These are phyloP conservation scores for Acacia acuminata DNA, from an alignment of 306 rosid genomes.

Conservation along the genomic window DNA sequence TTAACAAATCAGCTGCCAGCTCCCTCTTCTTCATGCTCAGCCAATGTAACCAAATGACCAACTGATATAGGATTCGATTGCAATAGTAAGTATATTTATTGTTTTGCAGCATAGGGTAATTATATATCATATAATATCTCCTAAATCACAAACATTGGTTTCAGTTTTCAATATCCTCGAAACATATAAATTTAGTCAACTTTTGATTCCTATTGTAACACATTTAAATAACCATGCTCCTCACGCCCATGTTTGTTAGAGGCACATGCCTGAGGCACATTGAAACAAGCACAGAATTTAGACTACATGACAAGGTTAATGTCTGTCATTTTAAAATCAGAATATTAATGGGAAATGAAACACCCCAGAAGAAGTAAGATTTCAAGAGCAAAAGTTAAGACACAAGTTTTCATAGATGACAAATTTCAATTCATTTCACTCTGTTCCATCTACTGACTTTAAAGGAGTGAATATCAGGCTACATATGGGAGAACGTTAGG, in stretches of 20 bases:
- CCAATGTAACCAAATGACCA: not conserved
- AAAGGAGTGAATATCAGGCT: not conserved
- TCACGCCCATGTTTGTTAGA: not conserved
- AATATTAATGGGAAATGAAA: slow-evolving; percentile 14
- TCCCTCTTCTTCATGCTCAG: not conserved
- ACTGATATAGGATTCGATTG: not conserved
- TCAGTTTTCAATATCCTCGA: not conserved
- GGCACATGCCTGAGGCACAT: not conserved
- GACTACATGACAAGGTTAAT: slow-evolving; percentile 4
- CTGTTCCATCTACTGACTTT: not conserved
- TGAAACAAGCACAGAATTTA: slow-evolving; percentile 11
- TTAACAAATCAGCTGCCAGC: not conserved
- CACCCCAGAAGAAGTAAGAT: not conserved
- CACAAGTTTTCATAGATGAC: not conserved
- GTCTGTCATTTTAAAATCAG: slow-evolving; percentile 2
- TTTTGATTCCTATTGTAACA: not conserved
- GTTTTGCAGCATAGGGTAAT: not conserved
- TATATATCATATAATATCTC: not conserved
- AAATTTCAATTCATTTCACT: slow-evolving; percentile 8
- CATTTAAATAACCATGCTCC: not conserved
- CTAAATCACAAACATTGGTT: not conserved
- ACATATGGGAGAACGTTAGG: not conserved
- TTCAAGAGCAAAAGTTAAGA: not conserved
- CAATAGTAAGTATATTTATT: not conserved
- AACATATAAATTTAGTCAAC: not conserved